Conservation (phyloP, 768 basidiomycete species). For the Leccinum pellstonianum region DNA sequence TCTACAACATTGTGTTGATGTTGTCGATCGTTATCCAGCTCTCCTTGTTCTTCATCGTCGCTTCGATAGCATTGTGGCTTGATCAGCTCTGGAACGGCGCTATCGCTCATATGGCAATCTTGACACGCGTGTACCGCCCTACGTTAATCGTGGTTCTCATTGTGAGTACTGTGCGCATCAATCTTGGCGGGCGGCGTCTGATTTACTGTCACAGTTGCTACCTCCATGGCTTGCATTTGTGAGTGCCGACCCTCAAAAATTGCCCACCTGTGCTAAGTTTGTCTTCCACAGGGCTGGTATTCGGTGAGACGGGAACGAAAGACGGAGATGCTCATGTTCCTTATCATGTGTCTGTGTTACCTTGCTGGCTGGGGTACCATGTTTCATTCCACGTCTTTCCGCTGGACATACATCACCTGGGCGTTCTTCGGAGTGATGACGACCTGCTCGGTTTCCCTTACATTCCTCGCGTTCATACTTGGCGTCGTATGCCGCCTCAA, state of each 20-base stretch:
- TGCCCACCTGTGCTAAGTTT: background rate
- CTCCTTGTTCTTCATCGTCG: conserved; percentile 74
- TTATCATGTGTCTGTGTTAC: conserved; percentile 58
- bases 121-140: conserved; percentile 49
- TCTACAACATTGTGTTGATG: conserved; percentile 70
- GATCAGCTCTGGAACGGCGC: conserved; percentile 71
- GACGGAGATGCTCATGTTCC: conserved; percentile 59
- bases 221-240: conserved; percentile 69
- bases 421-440: conserved; percentile 69
- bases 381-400: conserved; percentile 71
- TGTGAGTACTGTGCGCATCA: conserved; percentile 42
- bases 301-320: conserved; percentile 66
- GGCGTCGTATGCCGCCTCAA: conserved; percentile 70
- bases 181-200: conserved; percentile 1
- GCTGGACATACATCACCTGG: conserved; percentile 76
- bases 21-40: conserved; percentile 74
- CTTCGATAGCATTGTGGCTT: conserved; percentile 70
- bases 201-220: conserved; percentile 44
- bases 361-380: conserved; percentile 69
- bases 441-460: conserved; percentile 55
- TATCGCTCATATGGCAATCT: conserved; percentile 53
- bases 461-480: conserved; percentile 36
- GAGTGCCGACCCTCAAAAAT: conserved; percentile 15
- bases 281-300: conserved; percentile 62
- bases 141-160: conserved; percentile 54